Percentiles rank a stretch among this genome's conserved stretches.
Conservation (phyloP, 495 filamentous ascomycete species). For the Neurospora tetrasperma region DNA sequence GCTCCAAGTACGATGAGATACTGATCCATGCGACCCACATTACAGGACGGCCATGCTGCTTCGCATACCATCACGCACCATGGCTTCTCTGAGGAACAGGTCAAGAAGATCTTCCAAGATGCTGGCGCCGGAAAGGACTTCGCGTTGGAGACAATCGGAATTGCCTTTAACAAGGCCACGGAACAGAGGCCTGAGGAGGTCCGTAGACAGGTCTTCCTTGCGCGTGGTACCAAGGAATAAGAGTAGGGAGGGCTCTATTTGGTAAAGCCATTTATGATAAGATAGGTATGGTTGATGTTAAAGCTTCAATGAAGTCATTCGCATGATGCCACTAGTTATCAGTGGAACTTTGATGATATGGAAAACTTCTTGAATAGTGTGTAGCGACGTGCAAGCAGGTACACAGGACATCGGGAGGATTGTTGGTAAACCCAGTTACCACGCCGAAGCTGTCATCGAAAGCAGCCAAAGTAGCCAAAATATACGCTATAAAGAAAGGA, state of each 20-base stretch:
- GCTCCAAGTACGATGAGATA: no score
- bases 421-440: neutral
- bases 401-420: neutral
- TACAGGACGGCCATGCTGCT: slow-evolving; percentile 25
- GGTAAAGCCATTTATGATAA: neutral
- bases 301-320: neutral
- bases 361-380: neutral
- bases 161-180: slow-evolving; percentile 10
- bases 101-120: slow-evolving; percentile 40
- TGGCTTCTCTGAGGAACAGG: slow-evolving; percentile 44
- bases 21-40: neutral
- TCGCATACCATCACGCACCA: slow-evolving; percentile 43
- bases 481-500: neutral
- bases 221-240: slow-evolving; percentile 19
- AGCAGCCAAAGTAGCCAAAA: neutral
- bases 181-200: slow-evolving; percentile 5
- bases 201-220: slow-evolving; percentile 16
- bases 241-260: neutral
- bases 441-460: neutral
- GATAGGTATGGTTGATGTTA: neutral
- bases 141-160: slow-evolving; percentile 26
- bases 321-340: neutral
- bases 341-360: neutral
- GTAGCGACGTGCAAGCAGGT: neutral
- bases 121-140: slow-evolving; percentile 41